Base-by-base conservation (phyloP, 257 asterid genomes). In the Verbascum thapsus region DNA sequence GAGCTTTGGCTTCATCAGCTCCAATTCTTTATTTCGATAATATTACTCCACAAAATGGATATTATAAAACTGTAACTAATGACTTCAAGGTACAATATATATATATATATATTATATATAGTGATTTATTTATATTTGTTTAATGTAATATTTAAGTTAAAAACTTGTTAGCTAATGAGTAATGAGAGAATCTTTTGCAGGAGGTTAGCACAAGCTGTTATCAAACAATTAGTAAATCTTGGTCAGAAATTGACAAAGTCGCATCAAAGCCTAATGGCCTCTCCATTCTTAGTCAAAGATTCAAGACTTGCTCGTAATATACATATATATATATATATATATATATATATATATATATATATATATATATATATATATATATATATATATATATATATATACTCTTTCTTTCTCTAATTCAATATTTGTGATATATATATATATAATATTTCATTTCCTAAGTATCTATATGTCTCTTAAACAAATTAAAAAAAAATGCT, bases 1-100 rank as follows among this genome's bases (percentile, higher is more conserved):
- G 95, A 16, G 97, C 97, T 3, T 32, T 90, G 7, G 97, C 96
- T 4, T 83, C 95, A 4, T 90, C 97, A 30, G 90, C 97, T 22
- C 97, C 97, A 0, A 43, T 90, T 79, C 95, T 87, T 23, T 83
- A 87, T 64, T 90, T 90, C 23, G 95, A 88, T 43, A 35, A 81
- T 15, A 78, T 86, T 43, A 82, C 83, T 37, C 94, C 95, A 17
- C 86, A 79, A 55, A 59, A 80, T 70, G 91, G 88, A 58, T 89
- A 81, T 53, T 72, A 63, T 64, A 61, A 80, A 0, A 42, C 72
- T 19, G 94, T 79, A 6, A 70, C 89, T 1, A 59, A 82, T 8
- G 95, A 84, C 63, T 89, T 77, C 38, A 72, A 79, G 79, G 96
- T 88, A 79, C 32, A 5, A 1, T 26, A 26, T 26, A 26, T 2